A percentile compares a stretch with the other conserved stretches of the same genome.
Conservation (phyloP, 176 grass and related monocot genomes). For the Juncus effusus region DNA sequence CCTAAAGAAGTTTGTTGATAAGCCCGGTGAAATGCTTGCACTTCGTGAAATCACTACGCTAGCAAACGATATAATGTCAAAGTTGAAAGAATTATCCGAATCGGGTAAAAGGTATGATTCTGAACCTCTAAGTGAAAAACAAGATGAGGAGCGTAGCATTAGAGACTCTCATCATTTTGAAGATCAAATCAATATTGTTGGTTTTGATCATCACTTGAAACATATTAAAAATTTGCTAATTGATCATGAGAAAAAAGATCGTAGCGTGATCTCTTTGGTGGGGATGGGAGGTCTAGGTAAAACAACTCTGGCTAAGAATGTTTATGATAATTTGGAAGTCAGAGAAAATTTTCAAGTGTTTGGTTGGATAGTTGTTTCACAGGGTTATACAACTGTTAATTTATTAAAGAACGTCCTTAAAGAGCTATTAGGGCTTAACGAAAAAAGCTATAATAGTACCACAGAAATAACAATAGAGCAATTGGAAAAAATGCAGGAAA, state of each 20-base stretch:
- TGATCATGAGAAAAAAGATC: conserved; percentile 10
- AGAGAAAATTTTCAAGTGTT: conserved; percentile 3
- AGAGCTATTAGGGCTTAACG: conserved; percentile 10
- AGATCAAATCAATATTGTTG: background rate
- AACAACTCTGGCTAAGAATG: conserved; percentile 21
- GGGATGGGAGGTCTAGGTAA: conserved; percentile 20
- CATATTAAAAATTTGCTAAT: conserved; percentile 9
- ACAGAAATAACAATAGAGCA: conserved; percentile 11
- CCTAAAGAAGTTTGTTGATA: conserved; percentile 11
- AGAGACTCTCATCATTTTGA: background rate
- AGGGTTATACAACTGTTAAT: background rate
- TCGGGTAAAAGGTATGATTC: conserved; percentile 23
- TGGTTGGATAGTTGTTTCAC: background rate
- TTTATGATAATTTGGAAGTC: background rate
- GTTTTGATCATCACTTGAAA: conserved; percentile 21
- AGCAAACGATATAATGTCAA: conserved; percentile 3
- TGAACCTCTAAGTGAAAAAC: background rate
- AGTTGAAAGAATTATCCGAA: conserved; percentile 7
- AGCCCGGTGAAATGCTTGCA: conserved; percentile 10
- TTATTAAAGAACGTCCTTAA: conserved; percentile 9
- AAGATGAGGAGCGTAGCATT: background rate
- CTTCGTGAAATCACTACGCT: conserved; percentile 4
- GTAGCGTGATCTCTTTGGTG: conserved; percentile 6
- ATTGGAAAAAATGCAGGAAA: conserved; percentile 27
- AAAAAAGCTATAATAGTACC: conserved; percentile 24